Evolutionary conservation across 2,329 filamentous ascomycete genomes (phyloP).

Genomic region (Fusarium praegraminearum): DNA sequence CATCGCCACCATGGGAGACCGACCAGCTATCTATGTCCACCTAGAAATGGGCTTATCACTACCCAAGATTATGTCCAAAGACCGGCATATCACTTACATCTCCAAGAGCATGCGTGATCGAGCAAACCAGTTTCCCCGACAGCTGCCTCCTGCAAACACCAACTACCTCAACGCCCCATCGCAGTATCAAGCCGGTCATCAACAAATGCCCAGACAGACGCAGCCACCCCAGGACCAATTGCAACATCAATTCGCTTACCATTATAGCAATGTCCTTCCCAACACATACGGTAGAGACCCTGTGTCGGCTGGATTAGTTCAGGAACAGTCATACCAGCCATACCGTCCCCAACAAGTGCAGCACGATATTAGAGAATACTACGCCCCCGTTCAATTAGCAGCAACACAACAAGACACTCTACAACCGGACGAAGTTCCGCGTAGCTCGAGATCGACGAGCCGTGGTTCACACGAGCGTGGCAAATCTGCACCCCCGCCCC

Average conservation of each 20-base stretch:
- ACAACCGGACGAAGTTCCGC: constrained; percentile 11
- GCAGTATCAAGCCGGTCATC: constrained; percentile 18
- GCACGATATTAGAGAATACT: constrained; percentile 28
- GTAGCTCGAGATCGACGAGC: constrained; percentile 40
- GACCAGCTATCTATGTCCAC: constrained; percentile 59
- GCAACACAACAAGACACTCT: constrained; percentile 6
- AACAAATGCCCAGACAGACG: constrained; percentile 16
- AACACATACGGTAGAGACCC: constrained; percentile 22
- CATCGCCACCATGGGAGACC: constrained; percentile 42
- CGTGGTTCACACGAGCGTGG: constrained; percentile 58
- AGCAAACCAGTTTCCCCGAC: constrained; percentile 58
- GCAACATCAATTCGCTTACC: constrained; percentile 29
- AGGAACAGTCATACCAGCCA: constrained; percentile 18
- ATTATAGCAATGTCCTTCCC: neutral
- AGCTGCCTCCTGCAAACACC: constrained; percentile 59
- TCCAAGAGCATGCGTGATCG: constrained; percentile 60
- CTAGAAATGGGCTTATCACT: constrained; percentile 66
- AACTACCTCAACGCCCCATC: constrained; percentile 56
- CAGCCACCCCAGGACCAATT: constrained; percentile 14
- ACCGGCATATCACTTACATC: constrained; percentile 61
- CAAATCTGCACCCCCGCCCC: constrained; percentile 62
- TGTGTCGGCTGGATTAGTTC: constrained; percentile 8
- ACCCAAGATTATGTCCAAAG: constrained; percentile 58
- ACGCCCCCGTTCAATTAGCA: constrained; percentile 18
- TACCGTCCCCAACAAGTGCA: constrained; percentile 31